Base-by-base conservation (phyloP, 352 stramenopile genomes). In the Phytopythium chamaehyphon region DNA sequence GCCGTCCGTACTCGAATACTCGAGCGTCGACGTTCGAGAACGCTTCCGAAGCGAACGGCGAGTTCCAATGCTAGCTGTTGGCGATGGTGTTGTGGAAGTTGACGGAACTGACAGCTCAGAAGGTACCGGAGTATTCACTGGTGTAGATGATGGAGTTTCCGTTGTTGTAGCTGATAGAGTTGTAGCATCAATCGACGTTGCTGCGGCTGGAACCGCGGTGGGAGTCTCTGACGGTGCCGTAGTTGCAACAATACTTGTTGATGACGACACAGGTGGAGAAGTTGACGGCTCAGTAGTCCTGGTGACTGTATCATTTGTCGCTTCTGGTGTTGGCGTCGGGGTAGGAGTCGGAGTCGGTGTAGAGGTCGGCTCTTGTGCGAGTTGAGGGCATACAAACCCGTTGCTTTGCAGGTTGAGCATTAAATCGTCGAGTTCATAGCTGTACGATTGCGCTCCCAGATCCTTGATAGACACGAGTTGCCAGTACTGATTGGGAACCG, bases 351-450 rank as follows among this genome's bases (percentile, higher is more conserved):
- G 15, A 24, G 45, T 31, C 2, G 15, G 19, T 38, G 37, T 37
- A 10, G 51, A 24, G 5, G 54, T 37, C 44, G 28, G 49, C 28
- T 49, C 16, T 19, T 45, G 40, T 33, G 22, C 56, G 47, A 33
- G 58, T 61, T 14, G 62, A 0, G 46, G 62, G 43, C 64, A 73
- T 8, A 62, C 53, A 38, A 72, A 69, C 0, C 64, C 60, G 31
- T 69, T 62, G 35, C 28, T 21, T 5, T 57, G 49, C 43, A 73
- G 36, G 31, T 73, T 73, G 22, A 22, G 22, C 15, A 73, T 52
- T 11, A 73, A 48, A 6, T 66, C 48, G 36, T 69, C 53, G 12
- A 59, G 64, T 22, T 69, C 19, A 55, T 71, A 68, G n/a, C 55
- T 16, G 55, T 71, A 71, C 15, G 59, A 68, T 9, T 57, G 46